A percentile compares a stretch with the other conserved stretches of the same genome.
Evolutionary conservation across 208 protist genomes (phyloP).

Genomic region (Giardia duodenalis): DNA sequence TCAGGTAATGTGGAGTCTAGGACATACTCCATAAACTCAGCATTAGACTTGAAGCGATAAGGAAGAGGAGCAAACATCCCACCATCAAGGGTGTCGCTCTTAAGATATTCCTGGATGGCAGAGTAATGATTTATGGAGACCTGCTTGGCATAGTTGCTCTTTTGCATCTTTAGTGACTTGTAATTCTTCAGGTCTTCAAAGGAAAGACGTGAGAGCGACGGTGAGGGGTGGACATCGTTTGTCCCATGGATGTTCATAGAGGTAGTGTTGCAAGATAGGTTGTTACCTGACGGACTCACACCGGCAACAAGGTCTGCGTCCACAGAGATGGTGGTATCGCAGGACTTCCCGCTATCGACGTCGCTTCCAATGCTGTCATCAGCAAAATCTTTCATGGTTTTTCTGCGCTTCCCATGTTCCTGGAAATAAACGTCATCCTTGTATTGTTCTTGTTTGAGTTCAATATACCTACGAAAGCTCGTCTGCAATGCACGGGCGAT

Average conservation of each 20-base stretch:
- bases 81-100: background rate
- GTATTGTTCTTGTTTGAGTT: background rate
- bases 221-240: too few relatives aligned
- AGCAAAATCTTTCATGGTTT: background rate
- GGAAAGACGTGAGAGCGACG: background rate
- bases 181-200: background rate
- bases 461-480: background rate
- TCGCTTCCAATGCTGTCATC: background rate
- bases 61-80: background rate
- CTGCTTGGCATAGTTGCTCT: background rate
- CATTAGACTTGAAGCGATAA: background rate
- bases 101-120: background rate
- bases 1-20: background rate
- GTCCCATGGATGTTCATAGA: too few relatives aligned
- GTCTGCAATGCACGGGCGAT: background rate
- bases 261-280: background rate
- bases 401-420: background rate
- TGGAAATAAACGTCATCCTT: background rate
- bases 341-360: background rate
- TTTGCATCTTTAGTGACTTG: background rate
- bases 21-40: background rate
- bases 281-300: background rate
- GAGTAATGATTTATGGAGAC: background rate
- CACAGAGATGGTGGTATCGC: background rate
- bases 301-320: background rate